Evolutionary conservation across 179 eudicot genomes (phyloP).

Genomic region (Drosera spatulata): DNA sequence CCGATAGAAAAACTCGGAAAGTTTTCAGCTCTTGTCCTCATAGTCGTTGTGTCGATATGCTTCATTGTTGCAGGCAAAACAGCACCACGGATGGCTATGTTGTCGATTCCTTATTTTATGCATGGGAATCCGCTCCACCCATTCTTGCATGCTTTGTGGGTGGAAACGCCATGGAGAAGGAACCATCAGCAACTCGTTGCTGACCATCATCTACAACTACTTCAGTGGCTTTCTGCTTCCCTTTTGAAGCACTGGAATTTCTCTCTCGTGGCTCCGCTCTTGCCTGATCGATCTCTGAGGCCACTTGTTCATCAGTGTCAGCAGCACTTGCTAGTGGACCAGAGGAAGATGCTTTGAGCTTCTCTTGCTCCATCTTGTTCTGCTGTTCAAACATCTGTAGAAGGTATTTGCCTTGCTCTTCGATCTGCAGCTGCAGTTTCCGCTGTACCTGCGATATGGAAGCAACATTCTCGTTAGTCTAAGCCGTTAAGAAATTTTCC

Average conservation of each 20-base stretch:
- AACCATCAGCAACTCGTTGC: neutral
- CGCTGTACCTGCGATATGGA: slow-evolving; percentile 29
- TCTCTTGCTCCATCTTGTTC: slow-evolving; percentile 25
- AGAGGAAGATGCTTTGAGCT: slow-evolving; percentile 6
- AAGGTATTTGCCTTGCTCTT: slow-evolving; percentile 38
- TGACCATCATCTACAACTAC: slow-evolving; percentile 1
- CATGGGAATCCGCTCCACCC: no score
- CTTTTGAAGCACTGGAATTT: slow-evolving; percentile 9
- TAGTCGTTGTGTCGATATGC: no score
- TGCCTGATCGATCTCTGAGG: slow-evolving; percentile 14
- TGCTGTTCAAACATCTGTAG: slow-evolving; percentile 38
- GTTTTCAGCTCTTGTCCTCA: no score
- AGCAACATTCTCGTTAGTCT: neutral
- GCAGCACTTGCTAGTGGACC: slow-evolving; percentile 4
- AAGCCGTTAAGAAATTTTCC: neutral
- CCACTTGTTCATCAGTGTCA: slow-evolving; percentile 8
- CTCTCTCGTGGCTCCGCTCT: slow-evolving; percentile 8
- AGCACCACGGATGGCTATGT: no score
- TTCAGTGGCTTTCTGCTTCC: slow-evolving; percentile 14
- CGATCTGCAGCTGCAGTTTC: slow-evolving; percentile 34
- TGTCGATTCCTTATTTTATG: no score
- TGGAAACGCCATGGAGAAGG: neutral
- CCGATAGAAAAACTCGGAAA: no score
- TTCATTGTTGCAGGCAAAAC: no score
- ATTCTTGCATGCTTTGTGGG: no score